phyloP scores from a whole-genome alignment of 257 asterid genomes.

The Eustoma russellianum region DNA sequence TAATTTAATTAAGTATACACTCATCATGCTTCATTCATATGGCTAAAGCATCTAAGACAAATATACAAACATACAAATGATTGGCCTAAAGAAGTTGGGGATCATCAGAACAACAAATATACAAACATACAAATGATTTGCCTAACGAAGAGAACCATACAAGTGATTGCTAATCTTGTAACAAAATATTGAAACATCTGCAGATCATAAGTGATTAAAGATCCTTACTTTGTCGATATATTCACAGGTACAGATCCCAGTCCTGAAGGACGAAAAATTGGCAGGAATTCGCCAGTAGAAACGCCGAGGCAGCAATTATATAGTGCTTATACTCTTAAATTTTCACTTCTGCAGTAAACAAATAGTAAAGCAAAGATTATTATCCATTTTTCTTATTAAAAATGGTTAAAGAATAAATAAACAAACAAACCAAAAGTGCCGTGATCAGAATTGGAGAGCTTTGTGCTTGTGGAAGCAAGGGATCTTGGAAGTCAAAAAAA shows the following conservation, averaged over 20 bases:
- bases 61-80: no score
- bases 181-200: no score
- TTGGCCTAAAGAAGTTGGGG: no score
- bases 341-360: constrained; percentile 26
- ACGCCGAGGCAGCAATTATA: constrained; percentile 43
- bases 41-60: no score
- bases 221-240: constrained; percentile 29
- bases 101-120: no score
- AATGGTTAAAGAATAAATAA: background rate
- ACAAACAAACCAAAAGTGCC: constrained; percentile 18
- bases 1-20: no score
- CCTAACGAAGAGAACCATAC: no score
- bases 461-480: constrained; percentile 21
- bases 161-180: no score
- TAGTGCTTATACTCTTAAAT: constrained; percentile 41
- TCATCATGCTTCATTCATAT: no score
- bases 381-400: no score
- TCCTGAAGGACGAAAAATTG: constrained; percentile 21
- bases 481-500: constrained; percentile 21
- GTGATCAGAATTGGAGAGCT: constrained; percentile 26
- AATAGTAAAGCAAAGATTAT: background rate
- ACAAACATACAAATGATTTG: no score
- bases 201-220: background rate
- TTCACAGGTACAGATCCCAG: constrained; percentile 25
- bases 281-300: constrained; percentile 36